A percentile compares a stretch with the other conserved stretches of the same genome.
Evolutionary conservation across 257 asterid species (phyloP).

Genomic region (Ocimum tenuiflorum): DNA sequence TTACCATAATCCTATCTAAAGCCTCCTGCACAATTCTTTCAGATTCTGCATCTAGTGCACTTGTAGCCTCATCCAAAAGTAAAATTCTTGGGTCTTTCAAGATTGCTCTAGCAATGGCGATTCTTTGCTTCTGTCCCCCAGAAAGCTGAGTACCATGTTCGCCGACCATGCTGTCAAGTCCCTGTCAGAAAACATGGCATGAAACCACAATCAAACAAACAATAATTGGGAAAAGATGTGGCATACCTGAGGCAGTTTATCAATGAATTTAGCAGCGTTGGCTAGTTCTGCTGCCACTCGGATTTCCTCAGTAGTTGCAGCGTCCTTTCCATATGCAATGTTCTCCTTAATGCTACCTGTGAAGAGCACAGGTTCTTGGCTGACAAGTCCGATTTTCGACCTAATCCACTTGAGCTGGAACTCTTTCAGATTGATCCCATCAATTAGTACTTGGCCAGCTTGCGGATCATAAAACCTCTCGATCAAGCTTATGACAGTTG

Average conservation of each 20-base stretch:
- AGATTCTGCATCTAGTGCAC: constrained; percentile 70
- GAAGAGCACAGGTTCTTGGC: constrained; percentile 80
- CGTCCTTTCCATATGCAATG: constrained; percentile 60
- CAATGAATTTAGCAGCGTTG: constrained; percentile 65
- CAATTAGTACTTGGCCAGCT: constrained; percentile 53
- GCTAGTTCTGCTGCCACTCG: constrained; percentile 57
- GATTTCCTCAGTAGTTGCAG: constrained; percentile 56
- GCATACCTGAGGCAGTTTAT: constrained; percentile 38
- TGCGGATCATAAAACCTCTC: constrained; percentile 78
- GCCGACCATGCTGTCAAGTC: constrained; percentile 63
- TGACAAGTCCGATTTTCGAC: constrained; percentile 62
- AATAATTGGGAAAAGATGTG: too few relatives aligned
- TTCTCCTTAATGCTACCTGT: constrained; percentile 61
- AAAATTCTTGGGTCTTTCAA: constrained; percentile 58
- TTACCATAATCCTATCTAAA: constrained; percentile 53
- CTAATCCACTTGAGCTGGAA: constrained; percentile 68
- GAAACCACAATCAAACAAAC: too few relatives aligned
- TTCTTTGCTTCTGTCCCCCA: constrained; percentile 73
- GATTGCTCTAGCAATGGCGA: constrained; percentile 74
- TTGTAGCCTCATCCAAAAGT: constrained; percentile 73
- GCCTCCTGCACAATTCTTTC: constrained; percentile 69
- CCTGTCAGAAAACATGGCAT: constrained; percentile 22
- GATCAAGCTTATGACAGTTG: constrained; percentile 60
- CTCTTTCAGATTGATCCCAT: constrained; percentile 50
- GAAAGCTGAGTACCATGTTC: constrained; percentile 77